A percentile compares a stretch with the other conserved stretches of the same genome.
Evolutionary conservation across 2,329 filamentous ascomycete species (phyloP).

Genomic region (Aspergillus novoparasiticus): DNA sequence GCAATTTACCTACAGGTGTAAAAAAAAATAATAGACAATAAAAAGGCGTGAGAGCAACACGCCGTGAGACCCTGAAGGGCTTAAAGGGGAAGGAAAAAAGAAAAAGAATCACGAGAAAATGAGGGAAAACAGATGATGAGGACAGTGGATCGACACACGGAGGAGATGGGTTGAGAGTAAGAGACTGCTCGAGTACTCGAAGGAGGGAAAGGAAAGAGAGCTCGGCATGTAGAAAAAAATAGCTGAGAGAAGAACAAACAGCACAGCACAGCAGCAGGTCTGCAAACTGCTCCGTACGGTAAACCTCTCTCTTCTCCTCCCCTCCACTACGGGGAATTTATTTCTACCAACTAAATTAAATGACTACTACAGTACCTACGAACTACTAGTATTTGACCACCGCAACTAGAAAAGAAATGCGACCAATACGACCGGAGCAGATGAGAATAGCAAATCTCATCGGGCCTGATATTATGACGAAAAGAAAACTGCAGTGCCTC

Average conservation of each 20-base stretch:
- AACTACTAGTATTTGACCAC: neutral
- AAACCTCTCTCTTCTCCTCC: neutral
- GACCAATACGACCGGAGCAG: neutral
- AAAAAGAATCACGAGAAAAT: neutral
- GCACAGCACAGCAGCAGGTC: neutral
- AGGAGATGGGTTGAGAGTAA: slow-evolving; percentile 12
- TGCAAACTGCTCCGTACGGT: neutral
- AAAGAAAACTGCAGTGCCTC: neutral
- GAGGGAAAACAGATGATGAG: neutral
- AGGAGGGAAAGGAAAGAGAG: neutral
- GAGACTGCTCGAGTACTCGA: neutral
- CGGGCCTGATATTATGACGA: neutral
- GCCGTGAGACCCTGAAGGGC: slow-evolving; percentile 17
- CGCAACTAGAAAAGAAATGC: neutral
- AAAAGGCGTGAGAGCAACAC: neutral
- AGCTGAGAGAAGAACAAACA: neutral
- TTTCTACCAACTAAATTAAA: neutral
- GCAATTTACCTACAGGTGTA: neutral
- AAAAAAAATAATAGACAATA: neutral
- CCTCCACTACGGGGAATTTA: slow-evolving; percentile 2
- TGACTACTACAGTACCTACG: neutral
- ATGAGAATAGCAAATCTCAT: neutral
- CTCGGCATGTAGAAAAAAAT: neutral
- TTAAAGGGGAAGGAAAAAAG: slow-evolving; percentile 15
- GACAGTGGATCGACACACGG: slow-evolving; percentile 24